These are phyloP conservation scores for Candida ponderosae DNA, from an alignment of 805 yeast genomes.

Conservation along the genomic window DNA sequence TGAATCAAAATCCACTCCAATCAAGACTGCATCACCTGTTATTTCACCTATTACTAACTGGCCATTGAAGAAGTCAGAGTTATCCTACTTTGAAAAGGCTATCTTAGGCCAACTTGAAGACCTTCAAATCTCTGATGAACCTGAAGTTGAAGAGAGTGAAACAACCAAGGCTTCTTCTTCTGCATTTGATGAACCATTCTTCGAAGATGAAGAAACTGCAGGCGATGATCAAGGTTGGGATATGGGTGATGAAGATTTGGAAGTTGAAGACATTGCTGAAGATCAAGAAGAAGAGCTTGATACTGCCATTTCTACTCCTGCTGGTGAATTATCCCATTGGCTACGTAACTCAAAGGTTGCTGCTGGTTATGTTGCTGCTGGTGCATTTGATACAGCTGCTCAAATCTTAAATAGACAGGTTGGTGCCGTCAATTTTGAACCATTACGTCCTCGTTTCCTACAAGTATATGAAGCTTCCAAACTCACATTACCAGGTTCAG, in stretches of 20 bases:
- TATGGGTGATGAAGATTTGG: constrained; percentile 70
- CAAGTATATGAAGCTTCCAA: constrained; percentile 80
- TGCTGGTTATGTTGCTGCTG: constrained; percentile 92
- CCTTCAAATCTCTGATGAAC: constrained; percentile 41
- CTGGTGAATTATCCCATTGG: constrained; percentile 68
- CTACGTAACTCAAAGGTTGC: constrained; percentile 82
- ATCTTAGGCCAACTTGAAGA: constrained; percentile 70
- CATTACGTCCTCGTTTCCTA: constrained; percentile 73
- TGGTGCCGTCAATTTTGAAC: constrained; percentile 83
- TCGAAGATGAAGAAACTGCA: constrained; percentile 37
- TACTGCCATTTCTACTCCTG: constrained; percentile 17
- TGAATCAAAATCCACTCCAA: constrained; percentile 31
- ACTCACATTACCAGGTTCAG: constrained; percentile 59
- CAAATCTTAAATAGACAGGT: constrained; percentile 84
- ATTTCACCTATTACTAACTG: constrained; percentile 48
- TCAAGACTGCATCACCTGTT: constrained; percentile 40
- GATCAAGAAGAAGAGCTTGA: constrained; percentile 33
- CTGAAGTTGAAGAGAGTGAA: constrained; percentile 14
- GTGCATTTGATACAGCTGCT: constrained; percentile 94
- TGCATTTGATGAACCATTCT: constrained; percentile 27
- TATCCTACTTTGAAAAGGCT: constrained; percentile 82
- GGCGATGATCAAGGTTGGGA: constrained; percentile 77
- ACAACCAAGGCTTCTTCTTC: constrained; percentile 14
- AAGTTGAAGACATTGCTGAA: constrained; percentile 51
- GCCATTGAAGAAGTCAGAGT: constrained; percentile 71